Base-by-base conservation (phyloP, 169 alveolate genomes). In the Cryptosporidium tyzzeri region DNA sequence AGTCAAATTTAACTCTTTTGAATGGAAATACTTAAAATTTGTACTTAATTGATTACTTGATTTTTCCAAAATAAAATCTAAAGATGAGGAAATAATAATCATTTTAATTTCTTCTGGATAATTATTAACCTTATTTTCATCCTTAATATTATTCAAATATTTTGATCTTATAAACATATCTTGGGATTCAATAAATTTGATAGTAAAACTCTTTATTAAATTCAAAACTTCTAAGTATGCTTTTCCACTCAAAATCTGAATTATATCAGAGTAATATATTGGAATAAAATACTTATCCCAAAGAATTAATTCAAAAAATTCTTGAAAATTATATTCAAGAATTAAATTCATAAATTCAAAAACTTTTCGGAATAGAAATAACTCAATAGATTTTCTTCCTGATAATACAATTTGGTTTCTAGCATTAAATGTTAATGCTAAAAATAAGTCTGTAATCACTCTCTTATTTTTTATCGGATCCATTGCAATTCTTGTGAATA, bases 211-310 rank as follows among this genome's bases (percentile, higher is more conserved):
- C 26, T 55, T 55, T 31, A 73, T 51, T 33, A 58, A 45, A 12
- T 73, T 55, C 55, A 73, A 73, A 18, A 73, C 39, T 35, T 23
- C 51, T 14, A 53, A 3, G 51, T 51, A 16, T 16, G 86, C 62
- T n/a, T 73, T 73, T 31, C 44, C 33, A 59, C 31, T 50, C 29
- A 73, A 41, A 10, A 31, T 53, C 14, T 50, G 71, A 33, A 73
- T 59, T 8, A 59, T 23, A 23, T 73, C 70, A 35, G 14, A 7
- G 26, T 55, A 73, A 59, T 48, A 73, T 8, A 35, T 26, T 18
- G 86, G 86, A 35, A 73, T 35, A 35, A 73, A 73, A 33, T 55
- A 73, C 12, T 35, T 59, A 31, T 73, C 86, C 86, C 86, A 73
- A 18, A 73, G 68, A 35, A 41, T 55, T 23, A 73, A n/a, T 18